These are phyloP conservation scores for Colletotrichum tofieldiae DNA, from an alignment of 2,329 filamentous ascomycete genomes.

Conservation along the genomic window DNA sequence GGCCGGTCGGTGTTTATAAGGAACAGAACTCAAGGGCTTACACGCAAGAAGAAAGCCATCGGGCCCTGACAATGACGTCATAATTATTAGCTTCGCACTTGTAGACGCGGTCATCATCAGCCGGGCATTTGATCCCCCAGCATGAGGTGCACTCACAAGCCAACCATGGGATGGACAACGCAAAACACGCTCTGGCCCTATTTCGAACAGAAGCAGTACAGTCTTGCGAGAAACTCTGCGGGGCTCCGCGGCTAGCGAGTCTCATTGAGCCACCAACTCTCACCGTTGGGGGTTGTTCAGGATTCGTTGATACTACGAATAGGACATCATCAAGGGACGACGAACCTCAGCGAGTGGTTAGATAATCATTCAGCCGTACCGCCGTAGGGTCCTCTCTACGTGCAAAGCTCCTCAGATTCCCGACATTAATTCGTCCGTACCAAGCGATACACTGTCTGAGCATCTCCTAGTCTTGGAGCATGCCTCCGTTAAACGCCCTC, in stretches of 20 bases:
- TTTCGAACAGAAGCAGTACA: neutral
- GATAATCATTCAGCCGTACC: neutral
- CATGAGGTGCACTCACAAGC: neutral
- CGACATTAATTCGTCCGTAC: constrained; percentile 4
- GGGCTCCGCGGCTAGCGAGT: neutral
- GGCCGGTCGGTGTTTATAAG: neutral
- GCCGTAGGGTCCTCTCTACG: neutral
- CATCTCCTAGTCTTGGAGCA: neutral
- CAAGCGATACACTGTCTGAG: neutral
- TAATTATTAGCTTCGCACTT: neutral
- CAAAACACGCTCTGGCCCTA: constrained; percentile 29
- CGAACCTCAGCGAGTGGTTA: neutral
- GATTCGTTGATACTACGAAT: neutral
- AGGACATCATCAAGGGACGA: neutral
- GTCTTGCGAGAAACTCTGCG: neutral
- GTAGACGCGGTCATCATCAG: neutral
- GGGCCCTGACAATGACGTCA: constrained; percentile 27
- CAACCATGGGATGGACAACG: constrained; percentile 33
- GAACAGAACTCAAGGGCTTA: constrained; percentile 1
- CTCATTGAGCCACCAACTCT: neutral
- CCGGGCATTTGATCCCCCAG: neutral
- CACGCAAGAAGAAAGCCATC: constrained; percentile 6
- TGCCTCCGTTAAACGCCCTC: constrained; percentile 30
- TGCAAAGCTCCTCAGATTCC: constrained; percentile 4
- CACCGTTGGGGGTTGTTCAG: neutral